phyloP scores from a whole-genome alignment of 768 basidiomycete species.

The Psilocybe cyanescens region DNA sequence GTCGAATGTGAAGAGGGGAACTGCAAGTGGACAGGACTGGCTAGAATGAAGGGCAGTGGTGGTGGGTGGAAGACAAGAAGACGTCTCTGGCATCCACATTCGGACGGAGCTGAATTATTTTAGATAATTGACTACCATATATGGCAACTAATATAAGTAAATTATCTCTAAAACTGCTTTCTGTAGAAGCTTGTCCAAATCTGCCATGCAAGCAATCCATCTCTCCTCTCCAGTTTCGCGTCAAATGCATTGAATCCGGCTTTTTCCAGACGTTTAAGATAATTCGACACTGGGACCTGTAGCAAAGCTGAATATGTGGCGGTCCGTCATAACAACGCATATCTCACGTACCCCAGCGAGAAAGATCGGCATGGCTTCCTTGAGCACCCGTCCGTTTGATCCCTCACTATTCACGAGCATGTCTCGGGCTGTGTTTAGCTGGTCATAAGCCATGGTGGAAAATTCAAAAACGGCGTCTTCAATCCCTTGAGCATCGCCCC shows the following conservation, averaged over 20 bases:
- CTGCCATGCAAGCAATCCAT: slow-evolving; percentile 81
- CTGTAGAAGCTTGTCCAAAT: slow-evolving; percentile 53
- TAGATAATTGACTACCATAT: slow-evolving; percentile 41
- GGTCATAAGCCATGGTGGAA: slow-evolving; percentile 80
- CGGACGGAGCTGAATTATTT: slow-evolving; percentile 52
- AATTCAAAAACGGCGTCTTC: slow-evolving; percentile 85
- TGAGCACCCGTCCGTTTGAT: slow-evolving; percentile 54
- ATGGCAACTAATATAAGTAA: slow-evolving; percentile 26
- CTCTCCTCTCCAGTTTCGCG: slow-evolving; percentile 60
- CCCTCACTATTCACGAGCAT: slow-evolving; percentile 58
- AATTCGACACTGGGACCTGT: slow-evolving; percentile 70
- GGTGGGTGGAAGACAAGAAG: slow-evolving; percentile 32
- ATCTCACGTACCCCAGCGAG: slow-evolving; percentile 63
- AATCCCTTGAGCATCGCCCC: slow-evolving; percentile 58
- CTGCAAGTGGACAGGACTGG: slow-evolving; percentile 18
- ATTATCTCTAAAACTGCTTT: slow-evolving; percentile 34
- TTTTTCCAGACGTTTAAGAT: slow-evolving; percentile 68
- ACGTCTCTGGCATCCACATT: slow-evolving; percentile 33
- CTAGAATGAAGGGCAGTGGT: slow-evolving; percentile 26
- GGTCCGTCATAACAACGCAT: slow-evolving; percentile 21
- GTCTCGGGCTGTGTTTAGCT: slow-evolving; percentile 73
- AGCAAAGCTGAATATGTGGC: slow-evolving; percentile 24
- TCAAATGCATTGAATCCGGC: slow-evolving; percentile 76
- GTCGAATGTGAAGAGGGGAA: slow-evolving; percentile 6
- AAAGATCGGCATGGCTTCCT: slow-evolving; percentile 71